These are phyloP conservation scores for Cytospora paraplurivora DNA, from an alignment of 2,329 filamentous ascomycete species.

Conservation along the genomic window DNA sequence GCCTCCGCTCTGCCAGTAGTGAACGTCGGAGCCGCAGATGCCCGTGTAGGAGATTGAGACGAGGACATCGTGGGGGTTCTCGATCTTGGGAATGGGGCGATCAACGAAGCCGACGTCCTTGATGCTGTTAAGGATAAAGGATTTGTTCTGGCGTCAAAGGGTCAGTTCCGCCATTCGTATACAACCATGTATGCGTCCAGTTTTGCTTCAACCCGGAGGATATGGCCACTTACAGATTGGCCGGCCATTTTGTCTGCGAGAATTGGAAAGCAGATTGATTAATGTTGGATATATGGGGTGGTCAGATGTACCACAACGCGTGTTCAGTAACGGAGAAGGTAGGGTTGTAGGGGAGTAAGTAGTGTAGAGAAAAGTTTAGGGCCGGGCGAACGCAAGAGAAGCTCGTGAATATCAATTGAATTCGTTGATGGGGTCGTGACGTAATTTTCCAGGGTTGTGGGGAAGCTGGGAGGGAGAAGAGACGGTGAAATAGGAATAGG, in stretches of 20 bases:
- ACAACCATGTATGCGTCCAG: neutral
- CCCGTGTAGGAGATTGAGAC: conserved; percentile 83
- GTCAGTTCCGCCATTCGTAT: neutral
- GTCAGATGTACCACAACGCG: neutral
- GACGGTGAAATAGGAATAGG: neutral
- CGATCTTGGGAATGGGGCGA: conserved; percentile 69
- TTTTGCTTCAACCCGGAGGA: neutral
- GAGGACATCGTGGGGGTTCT: conserved; percentile 72
- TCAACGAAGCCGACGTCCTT: conserved; percentile 74
- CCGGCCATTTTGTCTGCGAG: neutral
- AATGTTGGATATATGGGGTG: neutral
- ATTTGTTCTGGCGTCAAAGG: conserved; percentile 68
- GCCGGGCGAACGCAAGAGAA: neutral
- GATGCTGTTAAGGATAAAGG: conserved; percentile 79
- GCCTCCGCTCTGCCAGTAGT: conserved; percentile 86
- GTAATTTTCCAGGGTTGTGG: neutral
- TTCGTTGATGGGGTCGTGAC: neutral
- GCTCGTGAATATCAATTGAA: neutral
- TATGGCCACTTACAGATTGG: neutral
- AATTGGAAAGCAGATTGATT: too few species aligned
- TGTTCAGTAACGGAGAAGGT: neutral
- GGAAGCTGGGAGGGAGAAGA: neutral
- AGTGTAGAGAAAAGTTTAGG: neutral
- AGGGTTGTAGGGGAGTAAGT: neutral
- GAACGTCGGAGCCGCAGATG: conserved; percentile 84